Evolutionary conservation across 1,284 basidiomycete genomes (phyloP).

Genomic region (Schizophyllum amplum): DNA sequence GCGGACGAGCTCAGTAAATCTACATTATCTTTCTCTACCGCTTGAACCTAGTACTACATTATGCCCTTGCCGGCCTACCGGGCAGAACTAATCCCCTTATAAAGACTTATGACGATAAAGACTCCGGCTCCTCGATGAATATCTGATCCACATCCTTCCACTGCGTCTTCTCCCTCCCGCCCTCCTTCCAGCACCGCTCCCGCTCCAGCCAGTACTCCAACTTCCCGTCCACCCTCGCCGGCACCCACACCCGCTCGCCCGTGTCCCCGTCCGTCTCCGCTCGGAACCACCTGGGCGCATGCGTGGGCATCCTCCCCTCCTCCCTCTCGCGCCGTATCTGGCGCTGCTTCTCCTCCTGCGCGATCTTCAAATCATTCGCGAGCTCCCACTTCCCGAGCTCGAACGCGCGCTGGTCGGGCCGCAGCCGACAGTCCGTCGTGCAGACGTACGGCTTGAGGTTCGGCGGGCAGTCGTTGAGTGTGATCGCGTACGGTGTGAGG

Average conservation of each 20-base stretch:
- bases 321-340: conserved; percentile 72
- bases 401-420: conserved; percentile 94
- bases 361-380: conserved; percentile 82
- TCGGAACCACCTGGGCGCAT: conserved; percentile 80
- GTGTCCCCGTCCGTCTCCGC: conserved; percentile 77
- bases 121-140: conserved; percentile 61
- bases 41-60: not conserved
- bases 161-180: conserved; percentile 15
- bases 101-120: not conserved
- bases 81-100: not conserved
- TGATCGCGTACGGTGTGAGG: conserved; percentile 91
- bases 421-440: conserved; percentile 89
- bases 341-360: conserved; percentile 87
- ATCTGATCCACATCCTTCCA: conserved; percentile 77
- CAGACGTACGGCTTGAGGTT: conserved; percentile 70
- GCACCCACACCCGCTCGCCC: conserved; percentile 81
- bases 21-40: no score
- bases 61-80: not conserved
- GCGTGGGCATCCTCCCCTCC: conserved; percentile 63
- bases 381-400: conserved; percentile 87
- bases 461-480: conserved; percentile 76
- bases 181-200: conserved; percentile 52
- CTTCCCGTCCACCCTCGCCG: conserved; percentile 41
- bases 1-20: no score
- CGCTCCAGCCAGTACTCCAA: conserved; percentile 84